A percentile compares a stretch with the other conserved stretches of the same genome.
Conservation (phyloP, 2,329 filamentous ascomycete species). For the Mollisiaceae sp. region DNA sequence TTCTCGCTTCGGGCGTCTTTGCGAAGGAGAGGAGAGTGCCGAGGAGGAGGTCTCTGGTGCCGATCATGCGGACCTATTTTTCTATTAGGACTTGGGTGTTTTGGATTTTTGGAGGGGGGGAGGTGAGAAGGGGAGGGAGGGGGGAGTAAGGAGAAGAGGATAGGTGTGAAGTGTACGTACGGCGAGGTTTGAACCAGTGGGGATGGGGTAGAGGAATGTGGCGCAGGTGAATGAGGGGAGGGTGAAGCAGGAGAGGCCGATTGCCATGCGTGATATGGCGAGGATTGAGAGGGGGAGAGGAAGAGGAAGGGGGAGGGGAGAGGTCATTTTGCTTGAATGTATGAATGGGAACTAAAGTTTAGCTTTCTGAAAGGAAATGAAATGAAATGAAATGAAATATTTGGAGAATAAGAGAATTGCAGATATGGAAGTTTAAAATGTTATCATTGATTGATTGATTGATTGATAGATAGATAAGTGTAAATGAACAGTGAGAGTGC, state of each 20-base stretch:
- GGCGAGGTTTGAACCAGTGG: slow-evolving; percentile 11
- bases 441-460: too few species aligned
- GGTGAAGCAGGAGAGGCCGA: slow-evolving; percentile 16
- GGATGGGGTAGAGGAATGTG: slow-evolving; percentile 3
- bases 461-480: too few species aligned
- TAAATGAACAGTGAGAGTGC: background rate
- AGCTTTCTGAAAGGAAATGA: too few species aligned
- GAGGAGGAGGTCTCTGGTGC: slow-evolving; percentile 16
- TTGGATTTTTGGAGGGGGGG: too few species aligned
- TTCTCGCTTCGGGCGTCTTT: slow-evolving; percentile 17
- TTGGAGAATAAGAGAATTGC: too few species aligned
- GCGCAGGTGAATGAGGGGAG: slow-evolving; percentile 17
- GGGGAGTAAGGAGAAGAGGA: slow-evolving; percentile 9
- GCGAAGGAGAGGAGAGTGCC: slow-evolving; percentile 15
- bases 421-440: background rate
- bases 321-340: background rate
- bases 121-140: too few species aligned
- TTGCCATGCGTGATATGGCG: slow-evolving; percentile 9
- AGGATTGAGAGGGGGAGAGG: slow-evolving; percentile 16
- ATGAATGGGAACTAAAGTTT: too few species aligned
- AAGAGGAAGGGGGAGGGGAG: background rate
- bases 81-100: too few species aligned
- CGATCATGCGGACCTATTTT: slow-evolving; percentile 18
- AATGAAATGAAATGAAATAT: too few species aligned
- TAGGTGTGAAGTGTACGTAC: background rate